These are phyloP conservation scores for Hypericum androsaemum DNA, from an alignment of 345 rosid species.

Conservation along the genomic window DNA sequence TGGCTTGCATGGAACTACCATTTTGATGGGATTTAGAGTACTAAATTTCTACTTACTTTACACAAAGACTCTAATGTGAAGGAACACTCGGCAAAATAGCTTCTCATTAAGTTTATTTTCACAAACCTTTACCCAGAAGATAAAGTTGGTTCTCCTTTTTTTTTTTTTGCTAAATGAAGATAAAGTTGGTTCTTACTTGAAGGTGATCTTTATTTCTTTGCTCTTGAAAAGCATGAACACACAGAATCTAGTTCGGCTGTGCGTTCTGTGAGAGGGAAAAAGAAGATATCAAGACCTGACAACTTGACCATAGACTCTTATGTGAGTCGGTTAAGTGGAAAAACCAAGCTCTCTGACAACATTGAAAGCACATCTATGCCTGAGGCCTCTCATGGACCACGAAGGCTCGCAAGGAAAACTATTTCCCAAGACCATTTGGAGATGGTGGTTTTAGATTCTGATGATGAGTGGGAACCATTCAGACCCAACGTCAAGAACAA, in stretches of 20 bases:
- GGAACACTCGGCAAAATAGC: no score
- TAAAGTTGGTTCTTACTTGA: neutral
- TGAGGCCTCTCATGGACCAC: constrained; percentile 33
- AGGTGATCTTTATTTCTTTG: neutral
- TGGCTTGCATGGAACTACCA: no score
- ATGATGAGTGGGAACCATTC: constrained; percentile 23
- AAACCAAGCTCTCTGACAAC: constrained; percentile 18
- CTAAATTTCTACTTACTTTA: no score
- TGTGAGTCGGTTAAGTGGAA: constrained; percentile 12
- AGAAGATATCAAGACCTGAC: constrained; percentile 5
- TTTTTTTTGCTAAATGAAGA: no score
- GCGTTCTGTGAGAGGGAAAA: constrained; percentile 19
- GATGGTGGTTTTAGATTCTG: constrained; percentile 30
- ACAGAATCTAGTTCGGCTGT: constrained; percentile 24
- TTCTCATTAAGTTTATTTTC: neutral
- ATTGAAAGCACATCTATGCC: constrained; percentile 19
- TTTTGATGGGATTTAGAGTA: no score
- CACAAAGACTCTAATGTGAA: no score
- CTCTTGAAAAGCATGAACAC: constrained; percentile 16
- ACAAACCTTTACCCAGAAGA: no score
- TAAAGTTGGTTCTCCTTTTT: no score
- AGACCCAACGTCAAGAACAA: constrained; percentile 10
- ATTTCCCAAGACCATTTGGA: constrained; percentile 20
- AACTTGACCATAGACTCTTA: no score
- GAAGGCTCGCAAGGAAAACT: constrained; percentile 39